Conservation (phyloP, 1,139 yeast species). For the Citeromyces siamensis region DNA sequence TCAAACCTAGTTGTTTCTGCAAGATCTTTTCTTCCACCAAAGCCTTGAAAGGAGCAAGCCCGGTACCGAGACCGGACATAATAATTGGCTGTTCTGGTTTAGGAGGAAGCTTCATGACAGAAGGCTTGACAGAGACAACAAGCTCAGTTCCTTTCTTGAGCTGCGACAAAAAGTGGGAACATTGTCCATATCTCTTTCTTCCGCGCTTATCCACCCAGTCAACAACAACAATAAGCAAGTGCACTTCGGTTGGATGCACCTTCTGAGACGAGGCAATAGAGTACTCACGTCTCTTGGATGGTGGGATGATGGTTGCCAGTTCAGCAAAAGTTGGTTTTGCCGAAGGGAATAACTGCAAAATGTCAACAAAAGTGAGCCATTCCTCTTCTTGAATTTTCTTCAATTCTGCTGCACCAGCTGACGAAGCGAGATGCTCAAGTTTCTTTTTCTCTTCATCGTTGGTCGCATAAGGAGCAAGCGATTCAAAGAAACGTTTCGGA, state of each 20-base stretch:
- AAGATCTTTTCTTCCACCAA: constrained; percentile 91
- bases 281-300: constrained; percentile 93
- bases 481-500: constrained; percentile 87
- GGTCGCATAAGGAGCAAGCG: constrained; percentile 61
- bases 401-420: constrained; percentile 80
- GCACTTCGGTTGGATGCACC: constrained; percentile 85
- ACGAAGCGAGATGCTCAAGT: constrained; percentile 51
- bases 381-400: constrained; percentile 82
- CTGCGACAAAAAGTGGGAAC: constrained; percentile 82
- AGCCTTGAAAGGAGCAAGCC: constrained; percentile 97
- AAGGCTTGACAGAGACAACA: constrained; percentile 91
- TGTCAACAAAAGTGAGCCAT: constrained; percentile 70
- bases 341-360: constrained; percentile 67
- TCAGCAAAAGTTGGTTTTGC: constrained; percentile 74
- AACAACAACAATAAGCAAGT: constrained; percentile 85
- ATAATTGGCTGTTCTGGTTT: constrained; percentile 79
- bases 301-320: constrained; percentile 62
- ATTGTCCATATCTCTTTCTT: constrained; percentile 84
- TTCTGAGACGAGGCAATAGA: constrained; percentile 97
- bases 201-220: constrained; percentile 91
- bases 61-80: constrained; percentile 98
- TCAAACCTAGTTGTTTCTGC: constrained; percentile 83
- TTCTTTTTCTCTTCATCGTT: constrained; percentile 55
- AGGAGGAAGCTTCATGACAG: constrained; percentile 94
- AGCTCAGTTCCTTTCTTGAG: constrained; percentile 72